Evolutionary conservation across 768 basidiomycete genomes (phyloP), one percentile per base, ranked within the genome.

Genomic region (Gymnopilus dilepis): DNA sequence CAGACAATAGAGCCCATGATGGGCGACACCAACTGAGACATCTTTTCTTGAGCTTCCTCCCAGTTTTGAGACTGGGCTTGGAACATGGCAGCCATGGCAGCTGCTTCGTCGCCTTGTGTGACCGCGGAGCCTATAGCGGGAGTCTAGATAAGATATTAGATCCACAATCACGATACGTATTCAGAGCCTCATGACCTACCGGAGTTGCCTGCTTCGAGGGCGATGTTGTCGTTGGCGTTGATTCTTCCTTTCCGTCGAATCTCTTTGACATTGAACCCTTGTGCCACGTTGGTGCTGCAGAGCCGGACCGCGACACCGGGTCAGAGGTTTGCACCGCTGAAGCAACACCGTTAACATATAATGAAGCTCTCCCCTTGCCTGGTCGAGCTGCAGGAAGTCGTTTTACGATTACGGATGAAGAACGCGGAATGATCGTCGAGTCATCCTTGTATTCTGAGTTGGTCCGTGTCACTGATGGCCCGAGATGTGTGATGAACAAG

Each of bases 41-140:
- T 98, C 85, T 97, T 95, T 84, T 98, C 95, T 80, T 98, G 95
- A 72, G 95, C 91, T 85, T 96, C 92, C 81, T 97, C 92, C 97
- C 97, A 99, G 77, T 95, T 93, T 65, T 92, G 89, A 40, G 89
- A 88, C 77, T 95, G 92, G 62, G 92, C 92, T 76, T 93, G 90
- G 75, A 99, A 96, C 93, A 99, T 97, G 68, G 96, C 96, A n/a
- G 90, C 91, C 83, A 99, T 92, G 34, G 94, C 91, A n/a, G 91
- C 92, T 30, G 91, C 92, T 74, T 99, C 97, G 64, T 97, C 97
- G 51, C 86, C 84, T 64, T 84, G 81, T 2, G 82, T 78, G 21
- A 82, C 83, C 42, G 84, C 67, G 4, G 80, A 73, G 59, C 79
- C 77, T 54, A 79, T 77, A 59, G 34, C 34, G 34, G 79, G 57